phyloP scores from a whole-genome alignment of 192 early-diverging fungal genomes.

The Backusella tarrabulga region DNA sequence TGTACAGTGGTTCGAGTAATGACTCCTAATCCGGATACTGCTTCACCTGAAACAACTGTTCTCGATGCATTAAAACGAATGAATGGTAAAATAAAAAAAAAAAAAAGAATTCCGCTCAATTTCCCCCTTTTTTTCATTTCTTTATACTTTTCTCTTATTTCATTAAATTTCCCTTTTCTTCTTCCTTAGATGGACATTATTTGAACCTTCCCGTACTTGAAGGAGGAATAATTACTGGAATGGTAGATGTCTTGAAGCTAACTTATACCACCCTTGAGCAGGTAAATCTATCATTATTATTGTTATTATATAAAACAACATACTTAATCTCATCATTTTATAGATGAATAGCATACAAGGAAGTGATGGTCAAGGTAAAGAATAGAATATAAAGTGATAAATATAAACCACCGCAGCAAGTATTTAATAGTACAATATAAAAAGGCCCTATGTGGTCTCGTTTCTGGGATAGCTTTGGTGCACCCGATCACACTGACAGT shows the following conservation, averaged over 20 bases:
- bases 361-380: slow-evolving; percentile 28
- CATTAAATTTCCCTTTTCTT: neutral
- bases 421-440: too few species aligned
- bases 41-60: slow-evolving; percentile 66
- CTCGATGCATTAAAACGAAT: slow-evolving; percentile 83
- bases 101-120: neutral
- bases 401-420: neutral
- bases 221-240: slow-evolving; percentile 66
- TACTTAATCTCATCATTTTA: neutral
- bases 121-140: neutral
- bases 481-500: slow-evolving; percentile 61
- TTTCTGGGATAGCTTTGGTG: slow-evolving; percentile 72
- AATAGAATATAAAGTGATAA: neutral
- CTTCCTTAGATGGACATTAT: slow-evolving; percentile 69
- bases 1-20: slow-evolving; percentile 97
- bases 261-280: slow-evolving; percentile 83
- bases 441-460: slow-evolving; percentile 53
- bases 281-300: slow-evolving; percentile 39
- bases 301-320: too few species aligned
- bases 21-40: slow-evolving; percentile 89
- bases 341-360: slow-evolving; percentile 49
- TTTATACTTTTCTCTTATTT: neutral
- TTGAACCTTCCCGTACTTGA: slow-evolving; percentile 81
- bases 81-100: slow-evolving; percentile 55
- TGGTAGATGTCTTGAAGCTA: slow-evolving; percentile 81